Evolutionary conservation across 306 rosid species (phyloP), one percentile per base, ranked within the genome.

Genomic region (Senna tora): DNA sequence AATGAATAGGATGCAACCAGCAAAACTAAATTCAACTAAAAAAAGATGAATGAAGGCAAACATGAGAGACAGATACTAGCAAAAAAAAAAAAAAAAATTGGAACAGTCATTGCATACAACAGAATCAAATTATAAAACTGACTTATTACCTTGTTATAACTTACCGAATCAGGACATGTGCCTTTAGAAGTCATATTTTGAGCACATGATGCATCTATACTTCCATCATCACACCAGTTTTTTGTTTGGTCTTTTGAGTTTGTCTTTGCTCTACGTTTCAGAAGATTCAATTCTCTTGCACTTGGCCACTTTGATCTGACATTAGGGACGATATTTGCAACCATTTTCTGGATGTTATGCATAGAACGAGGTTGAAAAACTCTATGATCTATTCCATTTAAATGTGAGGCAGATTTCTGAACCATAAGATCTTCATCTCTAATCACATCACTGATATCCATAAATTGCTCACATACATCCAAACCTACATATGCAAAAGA

Each of bases 401-500:
- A 85, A 84, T 80, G 80, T 1, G 85, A 77, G 70, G 78, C 84
- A 63, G 82, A 80, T 78, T 64, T 89, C 67, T 85, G 86, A 41
- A 86, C 77, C 65, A 94, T 80, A 72, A 94, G 95, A 86, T 94
- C 98, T 71, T 94, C 98, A 72, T 94, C 98, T 83, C 91, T 84
- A 70, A 94, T 94, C 84, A 94, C 94, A 81, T 91, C 98, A 84
- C 84, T 89, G 62, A 94, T 92, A 82, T 94, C 98, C 95, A 94
- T 91, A 84, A 94, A 94, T 80, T 86, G 94, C 82, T 93, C 98
- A 22, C 92, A 93, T 41, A 87, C 85, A 82, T 91, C 98, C 86
- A 89, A 81, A 80, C 98, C 98, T 94, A 79, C 64, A 78, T 50
- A n/a, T n/a, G n/a, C 69, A 77, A 47, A 28, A 60, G 36, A 75